Evolutionary conservation across 306 rosid genomes (phyloP).

Genomic region (Acacia melanoxylon): DNA sequence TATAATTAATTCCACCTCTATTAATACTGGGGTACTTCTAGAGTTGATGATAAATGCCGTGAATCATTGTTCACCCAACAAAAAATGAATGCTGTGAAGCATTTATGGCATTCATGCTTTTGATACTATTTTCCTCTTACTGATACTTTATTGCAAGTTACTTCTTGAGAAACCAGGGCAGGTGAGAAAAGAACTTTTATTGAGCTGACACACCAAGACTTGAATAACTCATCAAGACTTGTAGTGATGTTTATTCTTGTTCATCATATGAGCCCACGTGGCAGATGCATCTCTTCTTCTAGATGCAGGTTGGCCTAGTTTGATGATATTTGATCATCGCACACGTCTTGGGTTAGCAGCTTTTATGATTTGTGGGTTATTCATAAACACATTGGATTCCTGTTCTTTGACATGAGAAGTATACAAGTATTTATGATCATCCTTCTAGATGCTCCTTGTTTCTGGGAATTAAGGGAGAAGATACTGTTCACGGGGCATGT

Average conservation of each 20-base stretch:
- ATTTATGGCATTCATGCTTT: neutral
- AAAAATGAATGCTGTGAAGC: neutral
- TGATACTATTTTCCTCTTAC: neutral
- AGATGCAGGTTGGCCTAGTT: neutral
- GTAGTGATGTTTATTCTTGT: neutral
- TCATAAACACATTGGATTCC: constrained; percentile 2
- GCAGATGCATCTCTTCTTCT: neutral
- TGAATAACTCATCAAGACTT: neutral
- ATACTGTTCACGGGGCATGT: constrained; percentile 18
- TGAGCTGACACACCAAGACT: neutral
- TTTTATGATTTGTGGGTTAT: neutral
- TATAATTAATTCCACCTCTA: neutral
- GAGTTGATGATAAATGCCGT: neutral
- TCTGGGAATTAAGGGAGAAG: neutral
- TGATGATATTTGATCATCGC: neutral
- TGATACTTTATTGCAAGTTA: neutral
- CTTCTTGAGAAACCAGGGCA: neutral
- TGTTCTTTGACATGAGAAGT: neutral
- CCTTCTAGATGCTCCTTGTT: constrained; percentile 3
- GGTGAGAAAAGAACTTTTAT: neutral
- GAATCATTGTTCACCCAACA: no score
- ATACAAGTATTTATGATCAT: neutral
- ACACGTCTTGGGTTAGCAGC: neutral
- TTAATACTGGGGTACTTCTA: neutral
- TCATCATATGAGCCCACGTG: neutral